phyloP scores from a whole-genome alignment of 495 filamentous ascomycete species.

The Sordaria brevicollis region DNA sequence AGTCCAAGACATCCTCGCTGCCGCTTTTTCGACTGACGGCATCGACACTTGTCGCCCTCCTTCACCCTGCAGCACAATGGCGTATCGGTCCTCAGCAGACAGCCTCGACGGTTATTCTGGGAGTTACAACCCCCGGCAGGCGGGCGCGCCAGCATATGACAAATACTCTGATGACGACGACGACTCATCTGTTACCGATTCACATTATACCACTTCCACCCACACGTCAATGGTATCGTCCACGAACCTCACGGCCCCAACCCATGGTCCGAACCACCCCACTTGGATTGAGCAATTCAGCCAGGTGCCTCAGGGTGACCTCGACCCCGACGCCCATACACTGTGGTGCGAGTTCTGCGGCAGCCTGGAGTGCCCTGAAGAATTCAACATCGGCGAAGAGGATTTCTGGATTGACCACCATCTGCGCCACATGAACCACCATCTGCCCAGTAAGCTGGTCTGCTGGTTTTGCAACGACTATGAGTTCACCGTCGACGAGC shows the following conservation, averaged over 20 bases:
- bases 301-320: neutral
- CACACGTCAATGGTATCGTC: neutral
- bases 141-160: neutral
- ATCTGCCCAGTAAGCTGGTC: slow-evolving; percentile 22
- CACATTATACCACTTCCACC: neutral
- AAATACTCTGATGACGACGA: neutral
- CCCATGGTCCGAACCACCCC: neutral
- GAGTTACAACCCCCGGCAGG: neutral
- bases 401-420: slow-evolving; percentile 29
- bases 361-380: slow-evolving; percentile 13
- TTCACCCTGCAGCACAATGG: neutral
- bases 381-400: slow-evolving; percentile 25
- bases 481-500: slow-evolving; percentile 10
- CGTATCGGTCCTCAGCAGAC: neutral
- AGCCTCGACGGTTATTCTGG: neutral
- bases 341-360: slow-evolving; percentile 34
- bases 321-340: neutral
- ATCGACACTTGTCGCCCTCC: neutral
- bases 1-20: neutral
- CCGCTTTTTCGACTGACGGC: neutral
- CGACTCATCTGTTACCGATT: neutral
- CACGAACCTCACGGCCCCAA: neutral
- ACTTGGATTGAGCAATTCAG: slow-evolving; percentile 2
- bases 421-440: slow-evolving; percentile 5
- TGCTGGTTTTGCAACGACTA: slow-evolving; percentile 41